A percentile compares a stretch with the other conserved stretches of the same genome.
Conservation (phyloP, 306 rosid species). For the Begonia peltatifolia region DNA sequence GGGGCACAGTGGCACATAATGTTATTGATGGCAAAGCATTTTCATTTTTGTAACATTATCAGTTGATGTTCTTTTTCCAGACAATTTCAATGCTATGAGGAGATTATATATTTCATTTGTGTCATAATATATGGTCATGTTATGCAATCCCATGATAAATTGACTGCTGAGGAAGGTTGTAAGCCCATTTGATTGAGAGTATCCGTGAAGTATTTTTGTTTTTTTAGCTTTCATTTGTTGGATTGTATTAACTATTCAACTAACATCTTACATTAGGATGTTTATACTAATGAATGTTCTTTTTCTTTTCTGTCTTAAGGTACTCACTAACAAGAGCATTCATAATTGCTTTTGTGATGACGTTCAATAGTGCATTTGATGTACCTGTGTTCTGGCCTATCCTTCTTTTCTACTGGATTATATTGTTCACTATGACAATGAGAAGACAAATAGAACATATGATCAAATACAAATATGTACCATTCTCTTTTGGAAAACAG, state of each 20-base stretch:
- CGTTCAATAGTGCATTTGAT: constrained; percentile 53
- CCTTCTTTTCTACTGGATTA: constrained; percentile 88
- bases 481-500: constrained; percentile 91
- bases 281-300: neutral
- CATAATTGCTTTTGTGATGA: constrained; percentile 77
- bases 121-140: too few species aligned
- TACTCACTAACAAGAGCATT: constrained; percentile 87
- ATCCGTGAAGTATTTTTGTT: too few species aligned
- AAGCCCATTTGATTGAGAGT: too few species aligned
- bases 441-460: constrained; percentile 89
- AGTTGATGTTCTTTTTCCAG: too few species aligned
- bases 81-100: too few species aligned
- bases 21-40: too few species aligned
- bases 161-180: too few species aligned
- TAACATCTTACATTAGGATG: too few species aligned
- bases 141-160: too few species aligned
- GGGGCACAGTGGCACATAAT: too few species aligned
- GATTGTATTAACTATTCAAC: constrained; percentile 28
- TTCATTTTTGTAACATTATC: too few species aligned
- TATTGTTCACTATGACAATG: constrained; percentile 71
- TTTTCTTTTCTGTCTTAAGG: constrained; percentile 33
- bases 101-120: too few species aligned
- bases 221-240: constrained; percentile 55
- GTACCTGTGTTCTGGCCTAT: constrained; percentile 98
- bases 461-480: constrained; percentile 92